Evolutionary conservation across 768 basidiomycete genomes (phyloP).

Genomic region (Zangia roseola): DNA sequence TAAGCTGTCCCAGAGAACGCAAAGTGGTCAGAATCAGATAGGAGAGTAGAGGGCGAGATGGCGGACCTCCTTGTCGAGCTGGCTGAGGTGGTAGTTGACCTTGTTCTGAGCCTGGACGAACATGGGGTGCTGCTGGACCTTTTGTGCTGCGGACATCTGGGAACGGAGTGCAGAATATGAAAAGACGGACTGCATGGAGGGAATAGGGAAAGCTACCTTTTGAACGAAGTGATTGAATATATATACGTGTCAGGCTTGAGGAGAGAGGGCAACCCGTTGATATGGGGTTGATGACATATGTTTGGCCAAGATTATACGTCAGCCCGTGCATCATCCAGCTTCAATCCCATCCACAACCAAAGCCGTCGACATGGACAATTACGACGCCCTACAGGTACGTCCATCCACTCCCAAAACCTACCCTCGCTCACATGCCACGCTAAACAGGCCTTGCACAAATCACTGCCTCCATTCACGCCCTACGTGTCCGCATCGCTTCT

Average conservation of each 20-base stretch:
- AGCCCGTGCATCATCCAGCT: constrained; percentile 30
- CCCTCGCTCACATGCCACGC: constrained; percentile 5
- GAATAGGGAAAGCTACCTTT: constrained; percentile 6
- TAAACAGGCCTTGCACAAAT: constrained; percentile 57
- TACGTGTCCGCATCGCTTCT: constrained; percentile 64
- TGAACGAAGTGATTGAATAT: constrained; percentile 7
- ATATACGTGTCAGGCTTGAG: constrained; percentile 23
- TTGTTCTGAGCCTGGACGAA: constrained; percentile 82
- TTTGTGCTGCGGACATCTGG: constrained; percentile 78
- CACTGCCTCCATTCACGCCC: constrained; percentile 71
- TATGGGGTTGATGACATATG: constrained; percentile 59
- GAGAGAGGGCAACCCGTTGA: constrained; percentile 34
- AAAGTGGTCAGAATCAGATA: background rate
- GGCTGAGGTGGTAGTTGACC: constrained; percentile 75
- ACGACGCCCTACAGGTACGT: constrained; percentile 54
- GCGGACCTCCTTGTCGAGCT: constrained; percentile 96
- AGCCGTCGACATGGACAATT: constrained; percentile 46
- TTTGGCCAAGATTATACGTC: constrained; percentile 53
- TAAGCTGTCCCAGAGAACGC: constrained; percentile 47
- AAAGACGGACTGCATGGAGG: background rate
- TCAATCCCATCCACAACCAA: background rate
- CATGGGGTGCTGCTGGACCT: constrained; percentile 85
- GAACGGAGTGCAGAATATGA: background rate
- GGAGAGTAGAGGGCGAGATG: background rate
- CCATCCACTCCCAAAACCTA: background rate